Conservation (phyloP, 148 eudicot species). For the Rheum nobile region DNA sequence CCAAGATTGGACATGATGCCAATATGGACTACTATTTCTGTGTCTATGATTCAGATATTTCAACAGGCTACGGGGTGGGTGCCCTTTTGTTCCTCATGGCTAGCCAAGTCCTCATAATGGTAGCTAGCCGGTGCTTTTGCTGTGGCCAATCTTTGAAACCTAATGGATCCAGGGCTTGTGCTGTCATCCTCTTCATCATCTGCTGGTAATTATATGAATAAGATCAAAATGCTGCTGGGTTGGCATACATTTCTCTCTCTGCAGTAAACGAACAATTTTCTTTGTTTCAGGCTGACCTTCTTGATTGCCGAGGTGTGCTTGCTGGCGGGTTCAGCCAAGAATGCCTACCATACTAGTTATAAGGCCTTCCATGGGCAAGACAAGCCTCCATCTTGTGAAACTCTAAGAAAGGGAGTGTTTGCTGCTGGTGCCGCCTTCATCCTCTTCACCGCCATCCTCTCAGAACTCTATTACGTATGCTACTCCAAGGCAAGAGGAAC, state of each 20-base stretch:
- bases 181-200: slow-evolving; percentile 63
- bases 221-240: not conserved
- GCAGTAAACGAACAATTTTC: not conserved
- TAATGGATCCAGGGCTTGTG: slow-evolving; percentile 79
- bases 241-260: not conserved
- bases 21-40: slow-evolving; percentile 44
- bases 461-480: slow-evolving; percentile 53
- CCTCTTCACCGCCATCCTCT: slow-evolving; percentile 54
- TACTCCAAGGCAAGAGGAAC: slow-evolving; percentile 45
- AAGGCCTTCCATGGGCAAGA: slow-evolving; percentile 25
- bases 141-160: slow-evolving; percentile 72
- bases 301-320: slow-evolving; percentile 65
- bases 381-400: slow-evolving; percentile 53
- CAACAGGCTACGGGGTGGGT: slow-evolving; percentile 80
- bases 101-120: slow-evolving; percentile 57
- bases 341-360: slow-evolving; percentile 63
- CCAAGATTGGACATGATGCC: slow-evolving; percentile 16
- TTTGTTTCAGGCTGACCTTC: slow-evolving; percentile 52
- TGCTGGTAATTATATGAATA: slow-evolving; percentile 47
- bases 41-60: slow-evolving; percentile 60
- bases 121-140: slow-evolving; percentile 74
- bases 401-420: slow-evolving; percentile 84
- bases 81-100: slow-evolving; percentile 68
- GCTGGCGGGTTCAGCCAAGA: slow-evolving; percentile 72
- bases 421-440: slow-evolving; percentile 86